Base-by-base conservation (phyloP, 2,329 filamentous ascomycete genomes). In the Penicillium sp. region DNA sequence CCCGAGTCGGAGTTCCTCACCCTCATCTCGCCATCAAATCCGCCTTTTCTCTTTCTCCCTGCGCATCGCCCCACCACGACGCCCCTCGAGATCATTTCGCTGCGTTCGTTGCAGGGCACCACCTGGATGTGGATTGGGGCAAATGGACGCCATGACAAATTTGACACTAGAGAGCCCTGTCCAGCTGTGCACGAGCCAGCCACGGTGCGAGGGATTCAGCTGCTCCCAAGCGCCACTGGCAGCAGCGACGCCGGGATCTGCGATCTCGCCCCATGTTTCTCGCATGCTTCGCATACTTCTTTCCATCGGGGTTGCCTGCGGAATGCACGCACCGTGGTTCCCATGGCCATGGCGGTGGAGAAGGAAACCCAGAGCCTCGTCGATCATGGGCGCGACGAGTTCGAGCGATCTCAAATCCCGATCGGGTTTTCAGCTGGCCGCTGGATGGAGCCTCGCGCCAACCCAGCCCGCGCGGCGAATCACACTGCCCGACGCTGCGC, bases 221-320 rank as follows among this genome's bases (percentile, higher is more conserved):
- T 50, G 41, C 36, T 42, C 32, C 35, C 30, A 45, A 17, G 33
- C 47, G 47, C 45, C 44, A 50, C 47, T 39, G 32, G 26, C 30
- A 38, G 32, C 23, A 32, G 25, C n/a, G n/a, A 13, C 27, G 19
- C 37, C 30, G 28, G 25, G 41, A 48, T 48, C 39, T 43, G 41
- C 40, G 6, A 20, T 36, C 32, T 39, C 25, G 29, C 14, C 28
- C 29, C n/a, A n/a, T n/a, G n/a, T n/a, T n/a, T n/a, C 21, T 25
- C 21, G 21, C 14, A 7, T 8, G 29, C 10, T 31, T 15, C n/a
- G n/a, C n/a, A n/a, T n/a, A n/a, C n/a, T 26, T 35, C 17, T 8
- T 7, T 23, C 6, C 17, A 23, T 10, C 33, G n/a, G n/a, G n/a
- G n/a, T n/a, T n/a, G n/a, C n/a, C n/a, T n/a, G n/a, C n/a, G n/a